Evolutionary conservation across 2,329 filamentous ascomycete genomes (phyloP), one percentile per base, ranked within the genome.

Genomic region (Gremmenia infestans): DNA sequence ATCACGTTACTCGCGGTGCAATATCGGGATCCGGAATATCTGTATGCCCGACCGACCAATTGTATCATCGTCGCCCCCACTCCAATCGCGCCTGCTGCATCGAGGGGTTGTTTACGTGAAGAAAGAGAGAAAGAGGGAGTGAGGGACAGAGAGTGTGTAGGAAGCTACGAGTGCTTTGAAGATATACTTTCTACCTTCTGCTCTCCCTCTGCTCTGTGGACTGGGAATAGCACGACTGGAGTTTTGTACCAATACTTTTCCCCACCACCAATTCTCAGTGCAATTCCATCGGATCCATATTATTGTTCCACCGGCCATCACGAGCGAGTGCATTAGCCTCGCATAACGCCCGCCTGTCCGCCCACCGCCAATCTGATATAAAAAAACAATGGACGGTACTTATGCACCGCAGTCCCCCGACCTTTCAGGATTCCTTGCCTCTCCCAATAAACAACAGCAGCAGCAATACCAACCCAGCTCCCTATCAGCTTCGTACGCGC

Each of bases 391-490:
- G 60, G 67, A 67, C 56, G 57, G 60, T 62, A 68, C 67, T 42
- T 71, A 70, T 62, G 60, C 65, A 43, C 68, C 68, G 52, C 67
- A 68, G 57, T 70, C 67, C 42, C 68, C 68, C 57, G 68, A 71
- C 56, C 63, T 71, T 15, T 69, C 68, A 5, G 57, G 59, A 48
- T 70, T 70, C 52, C 54, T 64, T 17, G 55, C 63, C 43, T 60
- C 66, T 12, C 62, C 65, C 8, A 47, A 56, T 25, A 62, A 64
- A 46, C 55, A 57, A 42, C 58, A 62, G 52, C 64, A 67, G 53
- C 64, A 67, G 56, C 57, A 53, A 48, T 54, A 55, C 36, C 57
- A 58, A 57, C 55, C 51, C 5, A 56, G 25, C n/a, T 52, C 54
- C 7, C 47, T 37, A 42, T 48, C 53, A 9, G 28, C 58, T 11